phyloP scores from a whole-genome alignment of 2,329 filamentous ascomycete genomes.

The Aspergillus ochraceus region DNA sequence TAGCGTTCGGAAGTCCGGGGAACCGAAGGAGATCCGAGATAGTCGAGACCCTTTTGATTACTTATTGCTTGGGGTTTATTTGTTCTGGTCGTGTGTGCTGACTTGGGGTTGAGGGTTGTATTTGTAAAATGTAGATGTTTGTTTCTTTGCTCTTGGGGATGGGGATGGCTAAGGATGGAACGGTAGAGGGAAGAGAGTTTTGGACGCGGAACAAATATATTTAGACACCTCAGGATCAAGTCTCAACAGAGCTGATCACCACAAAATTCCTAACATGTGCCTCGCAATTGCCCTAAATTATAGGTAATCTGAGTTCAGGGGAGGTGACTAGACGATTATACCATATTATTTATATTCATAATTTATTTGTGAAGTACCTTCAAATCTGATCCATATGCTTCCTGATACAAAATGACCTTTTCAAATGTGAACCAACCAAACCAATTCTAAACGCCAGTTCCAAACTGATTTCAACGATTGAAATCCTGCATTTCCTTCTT shows the following conservation, averaged over 20 bases:
- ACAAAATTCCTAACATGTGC: too few relatives aligned
- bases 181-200: too few relatives aligned
- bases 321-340: neutral
- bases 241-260: too few relatives aligned
- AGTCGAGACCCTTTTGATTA: neutral
- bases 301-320: too few relatives aligned
- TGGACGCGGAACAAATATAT: too few relatives aligned
- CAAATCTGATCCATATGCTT: neutral
- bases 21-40: neutral
- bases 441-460: neutral
- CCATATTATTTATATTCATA: neutral
- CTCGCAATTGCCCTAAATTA: too few relatives aligned
- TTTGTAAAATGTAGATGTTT: neutral
- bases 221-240: too few relatives aligned
- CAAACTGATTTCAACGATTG: conserved; percentile 12
- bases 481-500: conserved; percentile 46
- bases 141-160: too few relatives aligned
- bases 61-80: neutral
- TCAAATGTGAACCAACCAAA: neutral
- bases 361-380: neutral
- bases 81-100: neutral
- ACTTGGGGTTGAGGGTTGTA: neutral
- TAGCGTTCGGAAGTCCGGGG: neutral
- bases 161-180: too few relatives aligned
- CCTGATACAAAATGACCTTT: neutral